phyloP scores from a whole-genome alignment of 2,329 filamentous ascomycete genomes.

The Rosellinia necatrix region DNA sequence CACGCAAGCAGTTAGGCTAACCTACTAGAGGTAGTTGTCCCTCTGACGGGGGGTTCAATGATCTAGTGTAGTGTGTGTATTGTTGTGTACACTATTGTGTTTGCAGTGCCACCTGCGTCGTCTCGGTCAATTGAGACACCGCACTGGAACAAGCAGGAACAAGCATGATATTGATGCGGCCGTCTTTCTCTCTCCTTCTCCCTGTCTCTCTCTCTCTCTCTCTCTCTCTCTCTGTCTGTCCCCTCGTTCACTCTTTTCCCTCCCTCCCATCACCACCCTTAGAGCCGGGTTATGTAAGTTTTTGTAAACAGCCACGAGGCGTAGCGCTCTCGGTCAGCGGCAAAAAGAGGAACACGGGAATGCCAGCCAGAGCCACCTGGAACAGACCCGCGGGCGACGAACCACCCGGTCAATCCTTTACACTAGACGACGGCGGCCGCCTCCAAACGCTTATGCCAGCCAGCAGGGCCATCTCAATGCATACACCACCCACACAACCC shows the following conservation, averaged over 20 bases:
- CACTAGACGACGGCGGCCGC: neutral
- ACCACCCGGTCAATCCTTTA: conserved; percentile 20
- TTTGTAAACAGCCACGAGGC: conserved; percentile 21
- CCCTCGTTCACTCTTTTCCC: too few relatives aligned
- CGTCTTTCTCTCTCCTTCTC: neutral
- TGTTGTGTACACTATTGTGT: too few relatives aligned
- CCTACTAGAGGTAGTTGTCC: too few relatives aligned
- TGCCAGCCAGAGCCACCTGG: conserved; percentile 13
- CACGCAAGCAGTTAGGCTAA: too few relatives aligned
- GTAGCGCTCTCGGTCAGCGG: conserved; percentile 27
- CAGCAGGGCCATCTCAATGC: conserved; percentile 4
- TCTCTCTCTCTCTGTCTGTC: neutral
- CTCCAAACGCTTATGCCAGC: conserved; percentile 8
- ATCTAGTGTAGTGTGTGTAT: too few relatives aligned
- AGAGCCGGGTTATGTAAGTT: conserved; percentile 19
- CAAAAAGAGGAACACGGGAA: conserved; percentile 12
- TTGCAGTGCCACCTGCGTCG: neutral
- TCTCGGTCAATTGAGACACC: neutral
- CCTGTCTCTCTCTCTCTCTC: neutral
- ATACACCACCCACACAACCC: too few relatives aligned
- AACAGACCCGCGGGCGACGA: conserved; percentile 10
- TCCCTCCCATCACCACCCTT: too few relatives aligned
- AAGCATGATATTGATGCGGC: conserved; percentile 1
- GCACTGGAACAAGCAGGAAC: too few relatives aligned
- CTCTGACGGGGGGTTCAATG: too few relatives aligned